These are phyloP conservation scores for Allium cepa DNA, from an alignment of 106 monocot genomes.

Conservation along the genomic window DNA sequence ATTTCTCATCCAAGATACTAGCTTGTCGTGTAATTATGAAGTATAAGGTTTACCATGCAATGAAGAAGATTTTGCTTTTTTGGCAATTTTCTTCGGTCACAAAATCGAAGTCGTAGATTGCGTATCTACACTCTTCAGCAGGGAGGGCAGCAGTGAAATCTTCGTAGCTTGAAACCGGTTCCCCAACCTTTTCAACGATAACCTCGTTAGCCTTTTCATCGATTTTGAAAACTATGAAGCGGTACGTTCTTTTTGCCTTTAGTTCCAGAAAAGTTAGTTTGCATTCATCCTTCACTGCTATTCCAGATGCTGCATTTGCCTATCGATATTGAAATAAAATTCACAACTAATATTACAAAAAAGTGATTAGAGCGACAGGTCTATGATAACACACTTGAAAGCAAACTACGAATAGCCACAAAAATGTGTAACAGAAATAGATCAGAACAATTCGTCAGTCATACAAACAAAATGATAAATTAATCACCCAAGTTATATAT, in stretches of 20 bases:
- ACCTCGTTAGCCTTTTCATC: slow-evolving; percentile 31
- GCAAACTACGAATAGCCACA: too few relatives aligned
- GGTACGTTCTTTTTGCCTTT: slow-evolving; percentile 22
- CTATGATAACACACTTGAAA: too few relatives aligned
- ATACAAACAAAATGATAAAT: too few relatives aligned
- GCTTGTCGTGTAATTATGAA: background rate
- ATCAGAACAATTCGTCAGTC: too few relatives aligned
- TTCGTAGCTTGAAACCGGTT: slow-evolving; percentile 18
- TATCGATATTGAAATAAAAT: background rate
- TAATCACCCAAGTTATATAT: too few relatives aligned
- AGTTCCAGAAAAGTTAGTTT: slow-evolving; percentile 29
- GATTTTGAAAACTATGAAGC: slow-evolving; percentile 30
- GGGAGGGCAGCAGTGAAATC: slow-evolving; percentile 28
- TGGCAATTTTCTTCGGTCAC: slow-evolving; percentile 28
- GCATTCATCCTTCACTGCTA: slow-evolving; percentile 30
- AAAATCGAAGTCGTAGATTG: slow-evolving; percentile 23
- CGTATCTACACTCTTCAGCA: slow-evolving; percentile 19
- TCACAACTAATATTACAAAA: too few relatives aligned
- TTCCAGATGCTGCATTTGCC: slow-evolving; percentile 27
- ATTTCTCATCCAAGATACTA: background rate
- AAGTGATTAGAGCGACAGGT: too few relatives aligned
- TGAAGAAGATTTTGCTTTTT: slow-evolving; percentile 38
- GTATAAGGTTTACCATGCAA: slow-evolving; percentile 18
- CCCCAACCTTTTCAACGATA: slow-evolving; percentile 20
- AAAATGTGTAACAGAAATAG: too few relatives aligned